Conservation (phyloP, 2,329 filamentous ascomycete genomes). For the Samsoniella hepiali region DNA sequence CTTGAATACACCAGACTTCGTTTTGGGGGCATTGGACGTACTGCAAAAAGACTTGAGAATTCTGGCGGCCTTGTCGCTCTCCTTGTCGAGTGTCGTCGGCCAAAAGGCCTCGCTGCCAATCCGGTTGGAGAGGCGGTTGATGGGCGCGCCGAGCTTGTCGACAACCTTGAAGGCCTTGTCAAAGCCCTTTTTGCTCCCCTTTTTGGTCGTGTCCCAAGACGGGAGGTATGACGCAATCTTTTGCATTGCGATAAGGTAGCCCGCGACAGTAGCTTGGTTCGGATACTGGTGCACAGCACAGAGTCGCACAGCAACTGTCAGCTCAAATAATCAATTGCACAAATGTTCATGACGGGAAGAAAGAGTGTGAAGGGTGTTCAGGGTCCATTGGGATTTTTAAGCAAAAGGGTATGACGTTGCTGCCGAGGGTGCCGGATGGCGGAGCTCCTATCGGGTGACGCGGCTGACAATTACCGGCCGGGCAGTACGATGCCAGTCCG, state of each 20-base stretch:
- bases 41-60: slow-evolving; percentile 85
- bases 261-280: too few relatives aligned
- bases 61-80: slow-evolving; percentile 84
- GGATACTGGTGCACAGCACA: too few relatives aligned
- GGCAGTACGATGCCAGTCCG: background rate
- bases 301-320: background rate
- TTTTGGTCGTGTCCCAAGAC: slow-evolving; percentile 54
- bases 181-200: slow-evolving; percentile 61
- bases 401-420: slow-evolving; percentile 12
- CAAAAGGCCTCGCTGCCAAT: slow-evolving; percentile 82
- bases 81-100: slow-evolving; percentile 81
- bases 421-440: slow-evolving; percentile 12
- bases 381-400: slow-evolving; percentile 1
- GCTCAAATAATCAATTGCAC: background rate
- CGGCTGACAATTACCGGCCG: slow-evolving; percentile 7
- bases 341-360: background rate
- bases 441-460: slow-evolving; percentile 14
- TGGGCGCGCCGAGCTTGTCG: slow-evolving; percentile 60
- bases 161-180: slow-evolving; percentile 64
- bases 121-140: slow-evolving; percentile 79
- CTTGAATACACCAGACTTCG: too few relatives aligned
- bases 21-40: slow-evolving; percentile 38
- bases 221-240: slow-evolving; percentile 34
- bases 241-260: slow-evolving; percentile 29
- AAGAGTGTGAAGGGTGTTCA: background rate